Evolutionary conservation across 2,329 filamentous ascomycete species (phyloP).

Genomic region (Trichoderma semiorbis): DNA sequence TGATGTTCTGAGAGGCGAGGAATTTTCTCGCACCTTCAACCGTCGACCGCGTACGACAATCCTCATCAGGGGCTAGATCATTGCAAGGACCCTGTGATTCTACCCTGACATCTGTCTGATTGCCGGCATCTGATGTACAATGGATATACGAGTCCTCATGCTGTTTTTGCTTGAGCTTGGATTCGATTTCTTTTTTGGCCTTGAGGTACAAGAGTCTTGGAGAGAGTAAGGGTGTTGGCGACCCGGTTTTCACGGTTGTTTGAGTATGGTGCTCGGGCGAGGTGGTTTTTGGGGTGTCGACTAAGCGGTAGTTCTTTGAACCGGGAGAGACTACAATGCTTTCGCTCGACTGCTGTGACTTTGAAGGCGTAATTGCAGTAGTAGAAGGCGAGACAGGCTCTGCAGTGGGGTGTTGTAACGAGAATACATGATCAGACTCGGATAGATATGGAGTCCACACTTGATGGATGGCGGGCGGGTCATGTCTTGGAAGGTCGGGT

Average conservation of each 20-base stretch:
- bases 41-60: conserved; percentile 8
- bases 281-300: background rate
- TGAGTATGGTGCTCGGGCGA: background rate
- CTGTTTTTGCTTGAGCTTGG: conserved; percentile 22
- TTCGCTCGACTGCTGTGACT: conserved; percentile 18
- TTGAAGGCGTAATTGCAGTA: background rate
- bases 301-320: background rate
- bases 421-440: conserved; percentile 47
- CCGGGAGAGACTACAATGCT: conserved; percentile 11
- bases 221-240: background rate
- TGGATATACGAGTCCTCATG: background rate
- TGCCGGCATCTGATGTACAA: background rate
- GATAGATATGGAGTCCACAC: conserved; percentile 44
- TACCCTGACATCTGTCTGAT: background rate
- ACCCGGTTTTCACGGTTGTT: background rate
- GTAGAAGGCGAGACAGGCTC: background rate
- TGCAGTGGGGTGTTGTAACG: conserved; percentile 38
- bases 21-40: conserved; percentile 21
- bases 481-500: background rate
- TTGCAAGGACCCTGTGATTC: background rate
- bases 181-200: conserved; percentile 26
- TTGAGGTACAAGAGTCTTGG: conserved; percentile 21
- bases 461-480: conserved; percentile 14
- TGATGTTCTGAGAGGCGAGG: conserved; percentile 21
- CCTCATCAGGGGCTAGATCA: conserved; percentile 8